Percentiles rank a stretch among this genome's conserved stretches.
phyloP scores from a whole-genome alignment of 345 rosid species.

The Hirschfeldia incana region DNA sequence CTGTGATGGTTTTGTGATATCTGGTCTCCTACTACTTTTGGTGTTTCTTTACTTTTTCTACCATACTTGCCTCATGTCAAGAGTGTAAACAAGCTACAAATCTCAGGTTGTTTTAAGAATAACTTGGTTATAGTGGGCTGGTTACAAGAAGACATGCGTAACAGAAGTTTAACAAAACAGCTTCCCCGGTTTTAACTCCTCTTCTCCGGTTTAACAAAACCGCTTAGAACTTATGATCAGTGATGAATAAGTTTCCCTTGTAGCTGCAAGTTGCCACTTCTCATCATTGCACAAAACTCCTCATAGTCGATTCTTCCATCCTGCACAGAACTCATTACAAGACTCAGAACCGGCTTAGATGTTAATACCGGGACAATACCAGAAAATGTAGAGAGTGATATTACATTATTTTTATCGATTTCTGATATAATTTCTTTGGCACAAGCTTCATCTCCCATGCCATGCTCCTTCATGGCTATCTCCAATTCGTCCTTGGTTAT shows the following conservation, averaged over 20 bases:
- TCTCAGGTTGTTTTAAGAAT: background rate
- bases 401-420: slow-evolving; percentile 43
- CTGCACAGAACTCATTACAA: slow-evolving; percentile 37
- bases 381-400: background rate
- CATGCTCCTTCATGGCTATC: slow-evolving; percentile 74
- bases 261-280: slow-evolving; percentile 49
- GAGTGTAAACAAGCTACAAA: background rate
- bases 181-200: background rate
- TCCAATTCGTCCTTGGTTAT: slow-evolving; percentile 80
- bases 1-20: background rate
- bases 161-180: background rate
- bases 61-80: background rate
- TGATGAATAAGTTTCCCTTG: slow-evolving; percentile 41
- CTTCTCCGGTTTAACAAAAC: background rate
- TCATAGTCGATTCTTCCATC: slow-evolving; percentile 85
- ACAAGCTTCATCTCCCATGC: slow-evolving; percentile 74
- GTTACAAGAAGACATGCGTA: slow-evolving; percentile 4
- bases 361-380: background rate
- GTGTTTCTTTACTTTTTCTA: background rate
- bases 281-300: slow-evolving; percentile 89
- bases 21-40: background rate
- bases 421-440: slow-evolving; percentile 64
- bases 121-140: background rate
- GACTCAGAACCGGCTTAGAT: background rate
- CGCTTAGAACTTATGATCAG: background rate